These are phyloP conservation scores for Glycine tomentella DNA, from an alignment of 306 rosid genomes.

Conservation along the genomic window DNA sequence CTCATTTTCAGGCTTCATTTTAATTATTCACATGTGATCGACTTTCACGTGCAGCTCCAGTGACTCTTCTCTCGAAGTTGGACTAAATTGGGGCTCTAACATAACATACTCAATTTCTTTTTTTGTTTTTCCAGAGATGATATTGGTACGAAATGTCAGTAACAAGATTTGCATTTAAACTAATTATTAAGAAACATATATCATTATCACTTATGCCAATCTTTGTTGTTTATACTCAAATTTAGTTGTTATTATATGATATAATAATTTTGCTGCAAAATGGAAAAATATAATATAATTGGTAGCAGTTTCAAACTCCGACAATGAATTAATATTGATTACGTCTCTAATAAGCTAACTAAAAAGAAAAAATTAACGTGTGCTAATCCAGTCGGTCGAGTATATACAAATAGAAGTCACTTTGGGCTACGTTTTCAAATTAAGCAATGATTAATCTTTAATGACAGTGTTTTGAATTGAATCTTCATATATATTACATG, in stretches of 20 bases:
- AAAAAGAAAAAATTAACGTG: neutral
- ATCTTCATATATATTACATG: constrained; percentile 27
- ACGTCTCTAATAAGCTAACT: constrained; percentile 34
- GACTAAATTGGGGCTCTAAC: neutral
- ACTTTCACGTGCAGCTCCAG: constrained; percentile 31
- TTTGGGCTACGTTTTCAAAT: constrained; percentile 45
- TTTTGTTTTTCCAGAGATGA: no score
- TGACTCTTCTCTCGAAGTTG: constrained; percentile 31
- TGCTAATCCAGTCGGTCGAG: neutral
- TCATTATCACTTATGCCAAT: no score
- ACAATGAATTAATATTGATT: neutral
- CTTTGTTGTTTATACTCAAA: neutral
- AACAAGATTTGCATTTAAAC: no score
- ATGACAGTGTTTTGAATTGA: constrained; percentile 44
- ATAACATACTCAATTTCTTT: neutral
- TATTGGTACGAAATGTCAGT: no score
- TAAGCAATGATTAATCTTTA: constrained; percentile 48
- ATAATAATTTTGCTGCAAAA: neutral
- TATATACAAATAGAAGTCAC: neutral
- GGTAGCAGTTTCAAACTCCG: neutral
- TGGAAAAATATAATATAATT: neutral
- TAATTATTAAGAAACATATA: no score
- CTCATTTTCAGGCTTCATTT: constrained; percentile 45
- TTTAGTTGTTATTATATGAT: neutral
- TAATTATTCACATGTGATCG: constrained; percentile 33